Percentiles rank a stretch among this genome's conserved stretches.
Evolutionary conservation across 1,139 yeast species (phyloP).

Genomic region (Geotrichum phurueaensis): DNA sequence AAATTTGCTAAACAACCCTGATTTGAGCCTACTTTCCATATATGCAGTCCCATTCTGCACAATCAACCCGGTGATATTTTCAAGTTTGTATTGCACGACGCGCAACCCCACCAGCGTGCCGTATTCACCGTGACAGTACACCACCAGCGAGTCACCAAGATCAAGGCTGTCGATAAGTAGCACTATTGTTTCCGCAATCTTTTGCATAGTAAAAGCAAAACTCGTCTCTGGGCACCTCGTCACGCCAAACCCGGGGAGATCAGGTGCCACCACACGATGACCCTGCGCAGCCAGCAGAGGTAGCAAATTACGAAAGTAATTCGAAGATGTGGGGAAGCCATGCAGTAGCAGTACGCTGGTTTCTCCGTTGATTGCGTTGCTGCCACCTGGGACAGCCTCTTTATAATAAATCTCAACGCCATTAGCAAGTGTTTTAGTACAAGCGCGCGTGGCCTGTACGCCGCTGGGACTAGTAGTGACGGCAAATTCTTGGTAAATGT

Average conservation of each 20-base stretch:
- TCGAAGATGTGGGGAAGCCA: constrained; percentile 44
- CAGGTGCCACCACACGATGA: constrained; percentile 39
- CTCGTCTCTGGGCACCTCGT: constrained; percentile 32
- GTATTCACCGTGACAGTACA: constrained; percentile 41
- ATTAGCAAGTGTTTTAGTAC: constrained; percentile 12
- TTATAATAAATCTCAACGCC: constrained; percentile 37
- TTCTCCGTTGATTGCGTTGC: constrained; percentile 33
- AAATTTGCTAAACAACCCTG: background rate
- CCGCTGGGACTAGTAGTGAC: background rate
- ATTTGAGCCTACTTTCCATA: background rate
- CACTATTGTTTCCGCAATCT: constrained; percentile 35
- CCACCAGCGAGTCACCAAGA: constrained; percentile 30
- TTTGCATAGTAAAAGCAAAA: constrained; percentile 35
- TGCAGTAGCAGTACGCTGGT: constrained; percentile 38
- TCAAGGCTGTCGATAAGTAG: constrained; percentile 33
- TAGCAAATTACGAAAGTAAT: constrained; percentile 38
- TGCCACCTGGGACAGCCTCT: constrained; percentile 30
- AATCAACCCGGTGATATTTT: constrained; percentile 33
- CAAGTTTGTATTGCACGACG: constrained; percentile 35
- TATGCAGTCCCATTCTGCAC: constrained; percentile 45
- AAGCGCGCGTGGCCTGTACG: background rate
- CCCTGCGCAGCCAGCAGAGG: constrained; percentile 34
- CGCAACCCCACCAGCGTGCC: constrained; percentile 43
- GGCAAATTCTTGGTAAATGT: background rate
- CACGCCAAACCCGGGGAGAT: constrained; percentile 43